A percentile compares a stretch with the other conserved stretches of the same genome.
These are phyloP conservation scores for Colletotrichum tropicale DNA, from an alignment of 2,329 filamentous ascomycete genomes.

Conservation along the genomic window DNA sequence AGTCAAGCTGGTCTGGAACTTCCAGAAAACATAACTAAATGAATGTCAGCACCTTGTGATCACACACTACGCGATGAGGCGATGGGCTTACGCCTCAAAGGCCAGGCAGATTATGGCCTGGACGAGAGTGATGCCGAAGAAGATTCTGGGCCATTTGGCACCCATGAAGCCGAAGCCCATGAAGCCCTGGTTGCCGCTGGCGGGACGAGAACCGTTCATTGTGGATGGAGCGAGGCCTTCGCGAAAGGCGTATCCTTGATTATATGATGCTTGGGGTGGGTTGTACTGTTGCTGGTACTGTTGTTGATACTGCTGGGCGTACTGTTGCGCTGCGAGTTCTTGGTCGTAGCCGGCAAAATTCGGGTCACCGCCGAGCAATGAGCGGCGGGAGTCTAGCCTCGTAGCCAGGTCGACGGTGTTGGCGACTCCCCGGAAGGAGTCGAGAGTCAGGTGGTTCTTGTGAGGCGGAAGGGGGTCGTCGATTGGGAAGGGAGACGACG, in stretches of 20 bases:
- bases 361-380: constrained; percentile 42
- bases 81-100: constrained; percentile 78
- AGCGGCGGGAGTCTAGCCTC: constrained; percentile 44
- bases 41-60: background rate
- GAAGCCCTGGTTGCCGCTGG: constrained; percentile 20
- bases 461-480: background rate
- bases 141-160: constrained; percentile 87
- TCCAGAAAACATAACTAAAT: constrained; percentile 83
- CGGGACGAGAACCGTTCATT: constrained; percentile 25
- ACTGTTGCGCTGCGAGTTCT: constrained; percentile 27
- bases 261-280: constrained; percentile 26
- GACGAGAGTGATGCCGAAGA: constrained; percentile 73
- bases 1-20: constrained; percentile 72
- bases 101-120: constrained; percentile 83
- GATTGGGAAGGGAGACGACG: background rate
- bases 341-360: constrained; percentile 31
- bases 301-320: constrained; percentile 26
- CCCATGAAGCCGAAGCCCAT: constrained; percentile 72
- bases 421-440: constrained; percentile 32
- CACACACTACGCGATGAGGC: background rate
- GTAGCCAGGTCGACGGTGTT: constrained; percentile 36
- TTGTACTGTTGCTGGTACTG: constrained; percentile 22
- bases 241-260: constrained; percentile 34
- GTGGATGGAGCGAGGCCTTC: constrained; percentile 39
- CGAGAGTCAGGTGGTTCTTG: constrained; percentile 16